Base-by-base conservation (phyloP, 2,329 filamentous ascomycete species). In the Sclerotinia borealis region DNA sequence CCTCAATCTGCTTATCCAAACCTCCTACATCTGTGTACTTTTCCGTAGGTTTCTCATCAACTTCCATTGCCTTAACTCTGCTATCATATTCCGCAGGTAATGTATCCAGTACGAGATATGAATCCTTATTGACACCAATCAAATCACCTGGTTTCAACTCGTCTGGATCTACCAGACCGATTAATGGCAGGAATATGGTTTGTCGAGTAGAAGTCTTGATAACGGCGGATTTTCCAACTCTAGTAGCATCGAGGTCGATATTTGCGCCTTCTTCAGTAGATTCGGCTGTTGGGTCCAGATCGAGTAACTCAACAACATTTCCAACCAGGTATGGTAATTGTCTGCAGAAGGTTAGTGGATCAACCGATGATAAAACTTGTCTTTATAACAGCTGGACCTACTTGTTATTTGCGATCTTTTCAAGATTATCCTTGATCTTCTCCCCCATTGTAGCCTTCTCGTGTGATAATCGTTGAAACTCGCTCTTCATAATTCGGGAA, bases 391-490 rank as follows among this genome's bases (percentile, higher is more conserved):
- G 25, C 29, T 59, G 36, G 51, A 71, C 83, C 70, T 81, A 96
- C 93, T 92, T 86, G 82, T 99, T 99, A 79, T 99, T 98, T 70
- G 96, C 93, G 74, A 99, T 99, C 85, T 99, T 99, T 71, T 99
- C 96, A 73, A 91, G 80, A 75, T 99, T 99, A 76, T 99, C 95
- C 83, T 97, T 98, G 78, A 99, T 98, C 83, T 97, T 98, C 78
- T 98, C 93, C 64, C 88, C 87, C 95, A 99, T 99, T 55, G 91
- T 88, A 56, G 89, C 87, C 80, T 96, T 96, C 80, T 99, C 95
- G 74, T 99, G 95, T 72, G 89, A 90, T 79, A 99, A 83, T 71
- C 95, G 89, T 76, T 96, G 93, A 72, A 87, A 92, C 78, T 99
- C 95, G 82, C 92, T 96, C 83, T 90, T 93, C 92, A 99, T 98